Percentiles rank a stretch among this genome's conserved stretches.
Evolutionary conservation across 331 rosid genomes (phyloP).

Genomic region (Quercus tomentella): DNA sequence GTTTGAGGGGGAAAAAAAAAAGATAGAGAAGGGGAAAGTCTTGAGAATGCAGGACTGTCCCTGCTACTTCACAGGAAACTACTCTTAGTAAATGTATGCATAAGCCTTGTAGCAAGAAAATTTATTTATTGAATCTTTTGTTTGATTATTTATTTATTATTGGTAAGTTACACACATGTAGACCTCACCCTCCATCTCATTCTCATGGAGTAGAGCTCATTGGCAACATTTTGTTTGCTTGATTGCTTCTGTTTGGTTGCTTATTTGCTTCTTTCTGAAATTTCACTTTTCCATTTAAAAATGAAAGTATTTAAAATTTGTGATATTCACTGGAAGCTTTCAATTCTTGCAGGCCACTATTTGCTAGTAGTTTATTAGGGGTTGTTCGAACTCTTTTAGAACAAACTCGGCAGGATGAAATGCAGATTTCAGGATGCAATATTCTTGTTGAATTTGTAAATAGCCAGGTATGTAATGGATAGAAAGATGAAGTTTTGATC

Average conservation of each 20-base stretch:
- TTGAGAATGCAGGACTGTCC: background rate
- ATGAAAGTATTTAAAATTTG: background rate
- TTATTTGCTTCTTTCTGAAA: background rate
- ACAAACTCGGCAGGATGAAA: constrained; percentile 64
- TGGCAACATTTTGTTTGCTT: background rate
- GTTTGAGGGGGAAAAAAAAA: background rate
- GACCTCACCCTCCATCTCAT: no score
- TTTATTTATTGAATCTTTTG: background rate
- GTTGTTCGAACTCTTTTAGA: constrained; percentile 79
- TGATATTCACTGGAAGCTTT: constrained; percentile 18
- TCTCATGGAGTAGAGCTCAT: no score
- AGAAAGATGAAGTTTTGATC: constrained; percentile 15
- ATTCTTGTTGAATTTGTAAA: constrained; percentile 61
- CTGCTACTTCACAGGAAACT: background rate
- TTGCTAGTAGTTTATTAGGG: constrained; percentile 71
- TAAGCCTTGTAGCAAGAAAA: background rate
- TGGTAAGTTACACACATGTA: background rate
- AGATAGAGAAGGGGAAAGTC: background rate
- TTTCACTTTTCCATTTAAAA: background rate
- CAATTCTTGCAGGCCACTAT: constrained; percentile 75
- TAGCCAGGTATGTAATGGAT: constrained; percentile 63
- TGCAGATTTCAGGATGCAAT: constrained; percentile 79
- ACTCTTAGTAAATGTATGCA: background rate
- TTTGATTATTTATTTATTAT: background rate
- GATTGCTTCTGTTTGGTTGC: background rate